Base-by-base conservation (phyloP, 768 basidiomycete genomes). In the Clitopilus hobsonii region DNA sequence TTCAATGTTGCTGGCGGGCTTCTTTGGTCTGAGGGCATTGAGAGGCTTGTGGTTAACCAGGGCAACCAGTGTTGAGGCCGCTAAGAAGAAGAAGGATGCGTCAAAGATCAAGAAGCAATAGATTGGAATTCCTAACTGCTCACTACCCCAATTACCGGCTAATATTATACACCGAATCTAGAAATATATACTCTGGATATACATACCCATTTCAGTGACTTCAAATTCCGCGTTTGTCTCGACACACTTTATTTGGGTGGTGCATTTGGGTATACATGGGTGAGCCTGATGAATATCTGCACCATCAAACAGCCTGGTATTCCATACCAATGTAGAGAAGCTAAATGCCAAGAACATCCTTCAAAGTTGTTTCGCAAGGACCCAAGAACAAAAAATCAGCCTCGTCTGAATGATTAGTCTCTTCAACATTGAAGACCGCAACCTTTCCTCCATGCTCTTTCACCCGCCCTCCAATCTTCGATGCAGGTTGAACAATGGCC, bases 371-470 rank as follows among this genome's bases (percentile, higher is more conserved):
- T 49, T 80, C 79, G 59, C 79, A 80, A 16, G 74, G 71, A 0
- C 80, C 78, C 5, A 79, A 56, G 60, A 82, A 78, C 24, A 80
- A 54, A 56, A 74, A 82, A 60, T 81, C 78, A 0, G 77, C 74
- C 0, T 73, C 62, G 11, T 69, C 64, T 50, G 77, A 76, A 13
- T 73, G 70, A 3, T 56, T 61, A 8, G 63, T 65, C 27, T 60
- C 60, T 20, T 71, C 68, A 2, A 74, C 24, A 56, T 77, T 78
- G 63, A 79, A 79, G 8, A 75, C 63, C 0, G 70, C 71, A 6
- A 73, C 65, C 47, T 61, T 72, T 0, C 74, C 76, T 0, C 73
- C 73, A 28, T 70, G 58, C 6, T 61, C 61, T 54, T 67, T 56
- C 5, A 77, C 70, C 23, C 63, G 53, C 5, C 60, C 52, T 0